phyloP scores from a whole-genome alignment of 192 early-diverging fungal species.

The Allomyces macrogynus region DNA sequence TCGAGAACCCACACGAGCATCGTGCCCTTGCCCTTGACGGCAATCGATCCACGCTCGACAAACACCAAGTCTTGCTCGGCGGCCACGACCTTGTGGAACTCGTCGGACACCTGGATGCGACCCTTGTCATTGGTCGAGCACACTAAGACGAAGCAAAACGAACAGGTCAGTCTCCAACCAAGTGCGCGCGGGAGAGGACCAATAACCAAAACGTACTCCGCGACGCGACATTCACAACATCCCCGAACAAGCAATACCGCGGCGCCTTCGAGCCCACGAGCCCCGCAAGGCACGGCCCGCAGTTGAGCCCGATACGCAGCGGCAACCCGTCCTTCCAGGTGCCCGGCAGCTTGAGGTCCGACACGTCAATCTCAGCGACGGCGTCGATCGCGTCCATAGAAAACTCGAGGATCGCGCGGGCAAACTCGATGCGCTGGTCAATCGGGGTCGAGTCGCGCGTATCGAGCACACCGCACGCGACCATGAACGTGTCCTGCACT shows the following conservation, averaged over 20 bases:
- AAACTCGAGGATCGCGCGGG: background rate
- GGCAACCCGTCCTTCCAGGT: background rate
- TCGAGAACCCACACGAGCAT: background rate
- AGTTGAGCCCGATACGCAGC: background rate
- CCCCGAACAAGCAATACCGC: background rate
- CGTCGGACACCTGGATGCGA: background rate
- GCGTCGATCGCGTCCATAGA: background rate
- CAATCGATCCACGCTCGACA: background rate
- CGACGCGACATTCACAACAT: background rate
- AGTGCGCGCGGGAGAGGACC: background rate
- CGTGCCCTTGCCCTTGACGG: background rate
- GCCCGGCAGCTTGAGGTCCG: background rate
- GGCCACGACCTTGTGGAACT: background rate
- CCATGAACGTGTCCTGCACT: background rate
- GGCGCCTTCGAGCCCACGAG: background rate
- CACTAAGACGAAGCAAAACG: background rate
- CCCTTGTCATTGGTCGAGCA: background rate
- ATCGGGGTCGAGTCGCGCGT: background rate
- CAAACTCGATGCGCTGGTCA: background rate
- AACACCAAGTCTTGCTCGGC: background rate
- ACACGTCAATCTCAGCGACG: background rate
- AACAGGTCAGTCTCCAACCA: background rate
- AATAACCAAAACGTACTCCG: background rate
- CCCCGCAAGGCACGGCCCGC: background rate
- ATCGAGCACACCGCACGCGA: background rate